Base-by-base conservation (phyloP, 768 basidiomycete genomes). In the Lactarius indigo region DNA sequence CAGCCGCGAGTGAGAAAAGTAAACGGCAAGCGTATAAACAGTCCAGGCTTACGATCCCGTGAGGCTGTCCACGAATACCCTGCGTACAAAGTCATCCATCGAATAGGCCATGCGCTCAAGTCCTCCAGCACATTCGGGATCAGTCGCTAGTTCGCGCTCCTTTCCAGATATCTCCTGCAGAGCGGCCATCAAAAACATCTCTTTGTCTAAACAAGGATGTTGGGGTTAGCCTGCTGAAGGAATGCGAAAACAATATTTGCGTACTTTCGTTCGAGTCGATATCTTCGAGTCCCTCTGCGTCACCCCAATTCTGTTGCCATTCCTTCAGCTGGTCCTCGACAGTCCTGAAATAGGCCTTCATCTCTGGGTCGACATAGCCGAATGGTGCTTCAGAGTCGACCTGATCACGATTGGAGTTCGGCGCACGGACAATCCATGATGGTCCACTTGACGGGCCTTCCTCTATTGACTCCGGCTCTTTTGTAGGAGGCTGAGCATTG, bases 11-110 rank as follows among this genome's bases (percentile, higher is more conserved):
- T 57, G 50, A 68, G 55, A 23, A 41, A 18, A 7, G 33, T 2
- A 52, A 30, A 30, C 5, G 10, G n/a, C 54, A 28, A 28, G 13
- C 35, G 62, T 50, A 30, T 1, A 57, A 57, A 64, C 64, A 60
- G 35, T 15, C 28, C 61, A 59, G 60, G 86, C 92, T 84, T 78
- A 98, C 91, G 91, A 92, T 75, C 94, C 95, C 60, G 84, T 83
- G 72, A 99, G 78, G 66, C 88, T 87, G 76, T 97, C 96, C 64
- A 93, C 78, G 68, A 98, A 91, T 7, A 96, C 94, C 63, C 96
- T 83, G 59, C 93, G 83, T n/a, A 91, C 90, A 77, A 95, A 96
- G 76, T 98, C 95, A 74, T 97, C 94, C 91, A 98, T 94, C 2
- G 94, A 95, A 73, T 95, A 84, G 12, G 87, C 74, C 84, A 98